Percentiles rank a stretch among this genome's conserved stretches.
phyloP scores from a whole-genome alignment of 805 yeast species.

The Metschnikowia gruessii region DNA sequence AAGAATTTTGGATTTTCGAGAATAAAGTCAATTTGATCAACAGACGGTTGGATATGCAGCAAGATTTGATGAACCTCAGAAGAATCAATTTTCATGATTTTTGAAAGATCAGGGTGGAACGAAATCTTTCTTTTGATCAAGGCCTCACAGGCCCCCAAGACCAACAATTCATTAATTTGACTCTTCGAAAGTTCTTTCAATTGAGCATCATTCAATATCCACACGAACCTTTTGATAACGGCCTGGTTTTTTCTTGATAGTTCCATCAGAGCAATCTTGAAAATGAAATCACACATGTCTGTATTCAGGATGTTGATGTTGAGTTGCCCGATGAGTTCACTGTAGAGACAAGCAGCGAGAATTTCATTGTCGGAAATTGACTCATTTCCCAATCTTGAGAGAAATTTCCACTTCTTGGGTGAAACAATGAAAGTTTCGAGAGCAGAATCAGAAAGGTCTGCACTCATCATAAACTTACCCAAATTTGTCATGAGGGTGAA shows the following conservation, averaged over 20 bases:
- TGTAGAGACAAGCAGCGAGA: slow-evolving; percentile 31
- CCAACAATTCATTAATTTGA: slow-evolving; percentile 10
- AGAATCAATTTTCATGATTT: slow-evolving; percentile 10
- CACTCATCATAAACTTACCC: slow-evolving; percentile 35
- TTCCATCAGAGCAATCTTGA: slow-evolving; percentile 2
- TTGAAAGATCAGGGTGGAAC: slow-evolving; percentile 11
- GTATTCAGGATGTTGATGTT: slow-evolving; percentile 10
- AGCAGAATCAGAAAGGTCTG: slow-evolving; percentile 11
- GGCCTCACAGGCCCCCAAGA: slow-evolving; percentile 7
- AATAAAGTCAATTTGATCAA: slow-evolving; percentile 9
- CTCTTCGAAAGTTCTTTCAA: slow-evolving; percentile 9
- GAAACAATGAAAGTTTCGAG: slow-evolving; percentile 18
- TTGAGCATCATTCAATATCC: slow-evolving; percentile 28
- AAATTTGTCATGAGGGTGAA: slow-evolving; percentile 42
- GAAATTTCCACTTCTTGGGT: slow-evolving; percentile 23
- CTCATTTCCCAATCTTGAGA: slow-evolving; percentile 7
- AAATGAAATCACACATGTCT: slow-evolving; percentile 15
- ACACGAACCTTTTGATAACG: slow-evolving; percentile 21
- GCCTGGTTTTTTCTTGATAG: slow-evolving; percentile 17
- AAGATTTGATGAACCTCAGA: slow-evolving; percentile 10
- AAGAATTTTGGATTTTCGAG: slow-evolving; percentile 8
- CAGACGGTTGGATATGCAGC: slow-evolving; percentile 1
- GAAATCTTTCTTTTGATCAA: slow-evolving; percentile 5
- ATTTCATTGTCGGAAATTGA: slow-evolving; percentile 21
- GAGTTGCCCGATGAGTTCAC: slow-evolving; percentile 36